These are phyloP conservation scores for Casuarina equisetifolia DNA, from an alignment of 306 rosid genomes.

Conservation along the genomic window DNA sequence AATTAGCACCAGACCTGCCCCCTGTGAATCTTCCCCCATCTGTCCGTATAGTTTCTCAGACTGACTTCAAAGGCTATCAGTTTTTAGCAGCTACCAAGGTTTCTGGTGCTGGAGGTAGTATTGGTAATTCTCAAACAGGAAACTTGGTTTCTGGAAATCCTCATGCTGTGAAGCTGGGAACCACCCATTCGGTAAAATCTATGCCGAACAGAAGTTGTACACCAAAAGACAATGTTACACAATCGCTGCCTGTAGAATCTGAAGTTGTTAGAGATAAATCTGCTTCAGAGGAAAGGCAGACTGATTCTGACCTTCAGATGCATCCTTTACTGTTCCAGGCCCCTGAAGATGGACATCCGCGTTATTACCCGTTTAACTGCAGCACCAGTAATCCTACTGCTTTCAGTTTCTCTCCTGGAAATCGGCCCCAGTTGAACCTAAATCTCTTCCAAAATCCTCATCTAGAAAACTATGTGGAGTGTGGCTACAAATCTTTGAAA, in stretches of 20 bases:
- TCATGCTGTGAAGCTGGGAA: slow-evolving; percentile 38
- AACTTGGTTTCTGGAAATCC: slow-evolving; percentile 40
- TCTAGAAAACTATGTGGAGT: slow-evolving; percentile 49
- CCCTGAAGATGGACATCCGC: slow-evolving; percentile 56
- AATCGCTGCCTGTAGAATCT: slow-evolving; percentile 40
- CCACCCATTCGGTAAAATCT: slow-evolving; percentile 26
- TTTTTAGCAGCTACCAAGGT: slow-evolving; percentile 44
- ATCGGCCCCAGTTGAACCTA: slow-evolving; percentile 72
- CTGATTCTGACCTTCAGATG: slow-evolving; percentile 70
- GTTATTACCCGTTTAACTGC: slow-evolving; percentile 61
- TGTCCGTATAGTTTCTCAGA: slow-evolving; percentile 80
- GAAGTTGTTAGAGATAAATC: slow-evolving; percentile 42
- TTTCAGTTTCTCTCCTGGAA: slow-evolving; percentile 64
- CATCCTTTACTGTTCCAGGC: slow-evolving; percentile 91
- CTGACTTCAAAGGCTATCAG: slow-evolving; percentile 60
- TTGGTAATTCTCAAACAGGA: slow-evolving; percentile 39
- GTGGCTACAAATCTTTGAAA: slow-evolving; percentile 43
- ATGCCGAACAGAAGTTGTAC: slow-evolving; percentile 24
- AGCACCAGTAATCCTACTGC: slow-evolving; percentile 52
- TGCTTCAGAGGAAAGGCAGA: slow-evolving; percentile 47
- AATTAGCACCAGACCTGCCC: slow-evolving; percentile 86
- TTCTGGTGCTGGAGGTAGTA: slow-evolving; percentile 47
- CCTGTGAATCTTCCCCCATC: slow-evolving; percentile 95
- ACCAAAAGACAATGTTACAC: slow-evolving; percentile 31
- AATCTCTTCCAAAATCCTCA: slow-evolving; percentile 69